A percentile compares a stretch with the other conserved stretches of the same genome.
Evolutionary conservation across 2,329 filamentous ascomycete genomes (phyloP).

Genomic region (Colletotrichum musicola): DNA sequence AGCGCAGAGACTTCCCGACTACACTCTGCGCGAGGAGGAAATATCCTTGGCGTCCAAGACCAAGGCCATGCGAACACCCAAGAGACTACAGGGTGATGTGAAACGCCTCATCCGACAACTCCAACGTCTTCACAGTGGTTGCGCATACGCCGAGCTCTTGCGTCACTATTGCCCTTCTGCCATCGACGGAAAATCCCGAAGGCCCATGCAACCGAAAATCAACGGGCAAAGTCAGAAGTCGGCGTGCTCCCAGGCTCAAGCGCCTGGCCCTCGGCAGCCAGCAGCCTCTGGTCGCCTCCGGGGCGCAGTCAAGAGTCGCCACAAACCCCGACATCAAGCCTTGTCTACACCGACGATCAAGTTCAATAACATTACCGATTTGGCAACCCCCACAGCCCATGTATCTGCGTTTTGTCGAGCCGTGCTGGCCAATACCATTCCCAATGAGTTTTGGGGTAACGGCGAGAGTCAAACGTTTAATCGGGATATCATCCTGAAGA

Average conservation of each 20-base stretch:
- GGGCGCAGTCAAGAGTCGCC: neutral
- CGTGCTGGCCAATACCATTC: constrained; percentile 78
- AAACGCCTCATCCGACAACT: constrained; percentile 74
- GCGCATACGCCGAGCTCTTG: constrained; percentile 84
- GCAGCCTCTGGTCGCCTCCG: neutral
- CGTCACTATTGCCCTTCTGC: constrained; percentile 80
- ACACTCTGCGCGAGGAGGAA: constrained; percentile 87
- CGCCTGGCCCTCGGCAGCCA: neutral
- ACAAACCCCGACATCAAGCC: neutral
- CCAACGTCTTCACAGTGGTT: constrained; percentile 78
- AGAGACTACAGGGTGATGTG: constrained; percentile 74
- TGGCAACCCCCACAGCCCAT: constrained; percentile 74
- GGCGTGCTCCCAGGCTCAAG: neutral
- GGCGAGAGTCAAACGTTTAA: constrained; percentile 70
- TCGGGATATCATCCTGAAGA: constrained; percentile 69
- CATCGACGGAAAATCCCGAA: constrained; percentile 42
- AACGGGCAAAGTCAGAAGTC: neutral
- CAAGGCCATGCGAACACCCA: constrained; percentile 61
- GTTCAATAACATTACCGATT: constrained; percentile 67
- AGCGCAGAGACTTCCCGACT: constrained; percentile 83
- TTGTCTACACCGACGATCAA: constrained; percentile 51
- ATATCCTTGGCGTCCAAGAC: constrained; percentile 63
- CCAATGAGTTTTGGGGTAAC: constrained; percentile 79
- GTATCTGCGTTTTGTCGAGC: constrained; percentile 92
- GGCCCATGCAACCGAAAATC: constrained; percentile 12